Base-by-base conservation (phyloP, 768 basidiomycete genomes). In the Boletus vinaceobasis region DNA sequence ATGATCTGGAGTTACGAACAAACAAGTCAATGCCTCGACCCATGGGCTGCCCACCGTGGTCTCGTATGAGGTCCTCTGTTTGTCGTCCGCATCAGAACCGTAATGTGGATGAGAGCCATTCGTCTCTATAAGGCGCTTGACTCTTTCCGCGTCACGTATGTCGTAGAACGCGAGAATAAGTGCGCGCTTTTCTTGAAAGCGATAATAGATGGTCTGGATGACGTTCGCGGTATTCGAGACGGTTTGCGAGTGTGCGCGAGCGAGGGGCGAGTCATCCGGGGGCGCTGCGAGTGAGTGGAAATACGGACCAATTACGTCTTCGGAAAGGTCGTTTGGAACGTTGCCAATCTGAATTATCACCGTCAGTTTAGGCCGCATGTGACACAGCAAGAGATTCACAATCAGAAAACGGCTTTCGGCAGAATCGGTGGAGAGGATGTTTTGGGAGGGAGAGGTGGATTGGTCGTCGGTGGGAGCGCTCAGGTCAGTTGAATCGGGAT, bases 151-250 rank as follows among this genome's bases (percentile, higher is more conserved):
- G 46, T 84, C 72, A 48, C 85, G 78, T 42, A 79, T 65, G 59
- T 88, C 85, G 67, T 78, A 81, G 59, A 87, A 87, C 7, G 83
- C 79, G 56, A 86, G 74, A 43, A 87, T 71, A 40, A 80, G 70
- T 7, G 84, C 84, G 36, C 80, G 73, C 10, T 74, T 73, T 46
- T 74, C 72, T 48, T 79, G 79, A 57, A 77, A 77, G 33, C 78
- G 77, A 35, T 77, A 75, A 58, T 80, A 81, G 47, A 87, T 77
- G 9, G 82, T 83, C 63, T 84, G 83, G 53, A 87, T 77, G 45
- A 67, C 66, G 35, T 66, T 65, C 17, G 58, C 51, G 7, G 61
- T 11, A 17, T 67, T 64, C 14, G 54, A 45, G 40, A 17, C 48
- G 27, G 19, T 21, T 44, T 59, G 56, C 33, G 58, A 37, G 37